Evolutionary conservation across 768 basidiomycete species (phyloP).

Genomic region (Ramaria sp.): DNA sequence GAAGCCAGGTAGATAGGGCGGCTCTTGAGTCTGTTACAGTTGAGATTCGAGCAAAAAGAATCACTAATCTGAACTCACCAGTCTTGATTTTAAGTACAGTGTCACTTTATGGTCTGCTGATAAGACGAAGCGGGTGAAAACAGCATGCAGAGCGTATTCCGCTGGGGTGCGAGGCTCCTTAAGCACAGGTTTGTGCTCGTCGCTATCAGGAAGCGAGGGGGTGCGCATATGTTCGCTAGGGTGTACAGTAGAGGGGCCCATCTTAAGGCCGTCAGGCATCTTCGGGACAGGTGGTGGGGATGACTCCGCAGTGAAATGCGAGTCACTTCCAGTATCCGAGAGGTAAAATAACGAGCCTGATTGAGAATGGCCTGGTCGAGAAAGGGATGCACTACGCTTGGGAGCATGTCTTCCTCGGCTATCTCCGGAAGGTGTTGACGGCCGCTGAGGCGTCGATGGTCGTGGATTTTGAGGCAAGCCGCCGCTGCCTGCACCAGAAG

Average conservation of each 20-base stretch:
- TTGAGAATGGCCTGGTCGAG: constrained; percentile 71
- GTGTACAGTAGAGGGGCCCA: constrained; percentile 30
- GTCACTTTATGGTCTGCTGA: constrained; percentile 76
- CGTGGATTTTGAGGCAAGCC: constrained; percentile 31
- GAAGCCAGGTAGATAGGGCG: constrained; percentile 43
- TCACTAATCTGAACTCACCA: constrained; percentile 35
- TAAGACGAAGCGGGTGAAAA: constrained; percentile 80
- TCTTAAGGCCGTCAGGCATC: constrained; percentile 48
- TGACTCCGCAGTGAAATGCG: constrained; percentile 35
- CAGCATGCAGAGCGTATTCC: constrained; percentile 80
- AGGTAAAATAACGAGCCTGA: constrained; percentile 62
- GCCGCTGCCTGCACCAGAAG: constrained; percentile 21
- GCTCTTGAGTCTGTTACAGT: constrained; percentile 51
- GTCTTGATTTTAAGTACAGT: constrained; percentile 51
- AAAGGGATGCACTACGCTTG: constrained; percentile 42
- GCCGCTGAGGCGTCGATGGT: too few relatives aligned
- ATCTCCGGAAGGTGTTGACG: constrained; percentile 34
- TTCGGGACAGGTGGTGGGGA: constrained; percentile 76
- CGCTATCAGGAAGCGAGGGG: constrained; percentile 24
- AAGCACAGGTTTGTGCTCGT: constrained; percentile 57
- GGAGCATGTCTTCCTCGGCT: constrained; percentile 24
- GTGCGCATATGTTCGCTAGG: constrained; percentile 15
- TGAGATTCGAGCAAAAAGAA: background rate
- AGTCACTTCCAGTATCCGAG: constrained; percentile 66
- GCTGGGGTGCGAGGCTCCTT: constrained; percentile 74